These are phyloP conservation scores for Chloranthus sessilifolius DNA, from an alignment of 164 flowering plant genomes.

Conservation along the genomic window DNA sequence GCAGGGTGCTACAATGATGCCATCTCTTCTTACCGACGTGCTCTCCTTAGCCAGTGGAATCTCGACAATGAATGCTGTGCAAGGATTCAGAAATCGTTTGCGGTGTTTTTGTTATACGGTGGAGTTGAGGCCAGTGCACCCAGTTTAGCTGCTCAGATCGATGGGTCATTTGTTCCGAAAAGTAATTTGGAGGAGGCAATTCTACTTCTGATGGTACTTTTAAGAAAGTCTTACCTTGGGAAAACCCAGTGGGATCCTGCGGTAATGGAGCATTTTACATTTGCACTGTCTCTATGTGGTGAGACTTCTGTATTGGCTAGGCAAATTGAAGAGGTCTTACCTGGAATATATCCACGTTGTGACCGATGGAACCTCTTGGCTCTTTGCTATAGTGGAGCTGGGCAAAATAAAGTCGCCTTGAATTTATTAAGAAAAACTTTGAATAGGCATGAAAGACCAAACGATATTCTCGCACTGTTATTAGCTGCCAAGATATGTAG, in stretches of 20 bases:
- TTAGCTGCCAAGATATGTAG: slow-evolving; percentile 80
- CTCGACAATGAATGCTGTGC: slow-evolving; percentile 76
- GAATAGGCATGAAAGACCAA: slow-evolving; percentile 66
- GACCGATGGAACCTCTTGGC: slow-evolving; percentile 85
- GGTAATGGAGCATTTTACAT: slow-evolving; percentile 76
- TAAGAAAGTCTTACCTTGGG: slow-evolving; percentile 61
- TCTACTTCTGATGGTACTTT: slow-evolving; percentile 75
- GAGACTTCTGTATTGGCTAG: slow-evolving; percentile 71
- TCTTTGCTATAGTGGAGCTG: slow-evolving; percentile 66
- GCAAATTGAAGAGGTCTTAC: slow-evolving; percentile 75
- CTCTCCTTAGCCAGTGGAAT: slow-evolving; percentile 87
- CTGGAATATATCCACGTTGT: slow-evolving; percentile 66
- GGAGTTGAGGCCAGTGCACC: slow-evolving; percentile 92
- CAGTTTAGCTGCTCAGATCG: slow-evolving; percentile 64
- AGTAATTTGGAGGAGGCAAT: slow-evolving; percentile 91
- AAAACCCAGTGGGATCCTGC: slow-evolving; percentile 82
- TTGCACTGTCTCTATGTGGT: slow-evolving; percentile 74
- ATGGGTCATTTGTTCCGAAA: slow-evolving; percentile 75
- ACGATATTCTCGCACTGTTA: slow-evolving; percentile 57
- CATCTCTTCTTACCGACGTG: slow-evolving; percentile 73
- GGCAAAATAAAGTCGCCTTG: slow-evolving; percentile 56
- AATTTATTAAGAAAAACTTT: slow-evolving; percentile 75
- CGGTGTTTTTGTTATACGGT: slow-evolving; percentile 71
- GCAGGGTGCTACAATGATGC: slow-evolving; percentile 76
- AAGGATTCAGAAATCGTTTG: slow-evolving; percentile 82